These are phyloP conservation scores for Exophiala dermatitidis DNA, from an alignment of 2,329 filamentous ascomycete species.

Conservation along the genomic window DNA sequence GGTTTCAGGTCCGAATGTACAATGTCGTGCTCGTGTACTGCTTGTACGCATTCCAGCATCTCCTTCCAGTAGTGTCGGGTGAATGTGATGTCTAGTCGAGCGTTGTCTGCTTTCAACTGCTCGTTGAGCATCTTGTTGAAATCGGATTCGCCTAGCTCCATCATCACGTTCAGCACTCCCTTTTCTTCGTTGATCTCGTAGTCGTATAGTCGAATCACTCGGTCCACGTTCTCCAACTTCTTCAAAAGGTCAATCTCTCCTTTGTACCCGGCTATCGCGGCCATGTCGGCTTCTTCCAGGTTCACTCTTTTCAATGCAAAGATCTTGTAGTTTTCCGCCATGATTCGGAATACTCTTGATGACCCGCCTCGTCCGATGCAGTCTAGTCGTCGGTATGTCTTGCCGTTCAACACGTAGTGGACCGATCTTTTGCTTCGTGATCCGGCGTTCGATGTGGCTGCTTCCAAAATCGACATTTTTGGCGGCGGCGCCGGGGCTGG, in stretches of 20 bases:
- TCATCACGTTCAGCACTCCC: constrained; percentile 78
- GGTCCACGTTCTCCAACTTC: constrained; percentile 73
- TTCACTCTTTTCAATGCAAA: constrained; percentile 91
- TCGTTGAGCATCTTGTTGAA: constrained; percentile 76
- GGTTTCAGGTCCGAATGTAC: constrained; percentile 97
- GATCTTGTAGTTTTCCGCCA: constrained; percentile 93
- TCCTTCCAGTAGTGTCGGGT: constrained; percentile 99
- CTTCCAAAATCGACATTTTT: constrained; percentile 94
- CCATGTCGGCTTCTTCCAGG: constrained; percentile 79
- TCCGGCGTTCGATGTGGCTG: constrained; percentile 75
- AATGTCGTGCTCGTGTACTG: constrained; percentile 83
- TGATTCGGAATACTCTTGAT: constrained; percentile 90
- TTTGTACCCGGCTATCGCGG: constrained; percentile 77
- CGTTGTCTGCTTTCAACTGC: constrained; percentile 62
- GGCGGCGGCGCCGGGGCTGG: constrained; percentile 72
- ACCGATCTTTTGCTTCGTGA: constrained; percentile 69
- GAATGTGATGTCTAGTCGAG: constrained; percentile 78
- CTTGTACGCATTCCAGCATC: constrained; percentile 90
- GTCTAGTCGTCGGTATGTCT: constrained; percentile 81
- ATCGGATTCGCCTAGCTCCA: constrained; percentile 96
- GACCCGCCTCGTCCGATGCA: constrained; percentile 88
- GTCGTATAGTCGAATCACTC: constrained; percentile 84
- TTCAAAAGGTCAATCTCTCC: constrained; percentile 89
- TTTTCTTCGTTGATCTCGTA: constrained; percentile 92
- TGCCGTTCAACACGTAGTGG: constrained; percentile 83